Percentiles rank a stretch among this genome's conserved stretches.
phyloP scores from a whole-genome alignment of 164 flowering plant species.

The Aristolochia californica region DNA sequence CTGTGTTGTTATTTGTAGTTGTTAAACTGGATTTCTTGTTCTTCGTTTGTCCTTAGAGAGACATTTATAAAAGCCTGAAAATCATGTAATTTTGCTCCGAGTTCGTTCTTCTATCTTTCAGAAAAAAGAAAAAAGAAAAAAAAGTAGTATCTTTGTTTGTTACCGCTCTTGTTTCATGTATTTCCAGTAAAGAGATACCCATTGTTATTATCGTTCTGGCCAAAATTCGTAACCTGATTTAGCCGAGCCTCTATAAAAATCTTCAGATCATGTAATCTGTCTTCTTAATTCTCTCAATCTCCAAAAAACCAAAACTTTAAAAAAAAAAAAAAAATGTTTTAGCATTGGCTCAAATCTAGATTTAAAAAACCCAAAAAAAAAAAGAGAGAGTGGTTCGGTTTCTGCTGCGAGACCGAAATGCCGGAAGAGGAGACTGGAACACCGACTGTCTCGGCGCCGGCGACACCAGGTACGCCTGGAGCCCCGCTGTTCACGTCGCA shows the following conservation, averaged over 20 bases:
- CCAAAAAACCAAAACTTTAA: slow-evolving; percentile 15
- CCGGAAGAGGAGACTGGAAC: slow-evolving; percentile 30
- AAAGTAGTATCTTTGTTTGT: too few species aligned
- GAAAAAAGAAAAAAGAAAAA: slow-evolving; percentile 1
- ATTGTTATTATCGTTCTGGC: slow-evolving; percentile 6
- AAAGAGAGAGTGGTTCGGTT: neutral
- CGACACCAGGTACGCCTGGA: slow-evolving; percentile 76
- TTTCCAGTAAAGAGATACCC: neutral
- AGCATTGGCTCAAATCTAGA: neutral
- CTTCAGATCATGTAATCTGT: slow-evolving; percentile 28
- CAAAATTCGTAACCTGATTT: slow-evolving; percentile 6
- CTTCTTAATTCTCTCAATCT: neutral
- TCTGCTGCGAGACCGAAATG: slow-evolving; percentile 9
- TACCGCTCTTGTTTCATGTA: neutral
- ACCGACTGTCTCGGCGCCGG: slow-evolving; percentile 53
- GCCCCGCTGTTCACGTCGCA: slow-evolving; percentile 45
- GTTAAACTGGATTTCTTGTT: slow-evolving; percentile 9
- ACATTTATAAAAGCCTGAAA: slow-evolving; percentile 14
- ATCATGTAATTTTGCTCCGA: slow-evolving; percentile 12
- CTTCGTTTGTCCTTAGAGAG: slow-evolving; percentile 7
- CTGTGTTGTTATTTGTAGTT: neutral
- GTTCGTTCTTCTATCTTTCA: neutral
- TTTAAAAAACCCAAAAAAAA: neutral
- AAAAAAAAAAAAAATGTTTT: slow-evolving; percentile 15
- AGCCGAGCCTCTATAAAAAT: slow-evolving; percentile 26